Percentiles rank a stretch among this genome's conserved stretches.
These are phyloP conservation scores for Leucosporidium creatinivorum DNA, from an alignment of 768 basidiomycete genomes.

Conservation along the genomic window DNA sequence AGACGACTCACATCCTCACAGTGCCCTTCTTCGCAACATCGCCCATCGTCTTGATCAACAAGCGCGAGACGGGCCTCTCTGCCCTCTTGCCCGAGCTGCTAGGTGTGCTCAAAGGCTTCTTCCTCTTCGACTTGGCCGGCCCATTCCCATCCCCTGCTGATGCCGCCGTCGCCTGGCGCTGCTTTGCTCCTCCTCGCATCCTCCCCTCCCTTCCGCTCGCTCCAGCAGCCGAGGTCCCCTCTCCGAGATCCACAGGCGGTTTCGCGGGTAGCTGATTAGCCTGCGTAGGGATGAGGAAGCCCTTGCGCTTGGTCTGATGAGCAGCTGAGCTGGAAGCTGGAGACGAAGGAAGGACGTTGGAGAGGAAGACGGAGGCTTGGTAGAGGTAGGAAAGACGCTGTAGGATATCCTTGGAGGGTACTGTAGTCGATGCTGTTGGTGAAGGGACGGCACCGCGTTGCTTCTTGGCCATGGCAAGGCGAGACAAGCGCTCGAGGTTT, in stretches of 20 bases:
- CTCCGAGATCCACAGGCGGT: not conserved
- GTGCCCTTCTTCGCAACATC: slow-evolving; percentile 66
- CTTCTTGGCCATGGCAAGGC: too few relatives aligned
- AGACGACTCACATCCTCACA: slow-evolving; percentile 58
- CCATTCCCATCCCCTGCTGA: not conserved
- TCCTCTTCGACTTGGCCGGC: not conserved
- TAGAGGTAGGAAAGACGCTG: slow-evolving; percentile 77
- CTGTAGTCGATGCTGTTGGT: slow-evolving; percentile 17
- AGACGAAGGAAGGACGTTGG: slow-evolving; percentile 58
- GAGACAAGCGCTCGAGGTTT: too few relatives aligned
- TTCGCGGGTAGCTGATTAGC: not conserved
- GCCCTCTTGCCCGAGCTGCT: slow-evolving; percentile 27
- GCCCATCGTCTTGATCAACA: slow-evolving; percentile 61
- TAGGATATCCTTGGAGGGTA: slow-evolving; percentile 64
- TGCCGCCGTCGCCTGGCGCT: not conserved
- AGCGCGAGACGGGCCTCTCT: slow-evolving; percentile 46
- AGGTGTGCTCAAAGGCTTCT: slow-evolving; percentile 38
- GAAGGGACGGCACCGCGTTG: too few relatives aligned
- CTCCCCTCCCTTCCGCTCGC: not conserved
- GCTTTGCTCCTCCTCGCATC: not conserved
- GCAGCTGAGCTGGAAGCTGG: slow-evolving; percentile 39
- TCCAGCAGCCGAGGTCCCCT: not conserved
- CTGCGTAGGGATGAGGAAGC: slow-evolving; percentile 2
- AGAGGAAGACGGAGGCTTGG: slow-evolving; percentile 47
- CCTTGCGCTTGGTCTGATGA: slow-evolving; percentile 7